phyloP scores from a whole-genome alignment of 176 grass and related monocot genomes.

The Bolboschoenus planiculmis region DNA sequence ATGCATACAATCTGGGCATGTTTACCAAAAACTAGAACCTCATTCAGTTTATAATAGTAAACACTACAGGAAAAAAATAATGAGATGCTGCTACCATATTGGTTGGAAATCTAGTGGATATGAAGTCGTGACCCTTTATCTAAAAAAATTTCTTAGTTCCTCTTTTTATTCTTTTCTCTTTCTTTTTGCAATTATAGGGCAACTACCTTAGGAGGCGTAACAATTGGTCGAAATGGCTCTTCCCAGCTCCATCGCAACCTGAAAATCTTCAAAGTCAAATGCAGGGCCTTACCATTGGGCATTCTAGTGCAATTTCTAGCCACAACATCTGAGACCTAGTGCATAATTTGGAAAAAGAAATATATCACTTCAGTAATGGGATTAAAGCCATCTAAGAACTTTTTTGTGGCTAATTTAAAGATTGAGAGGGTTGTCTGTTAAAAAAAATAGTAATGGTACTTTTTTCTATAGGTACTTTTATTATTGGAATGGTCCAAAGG shows the following conservation, averaged over 20 bases:
- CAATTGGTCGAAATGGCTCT: conserved; percentile 63
- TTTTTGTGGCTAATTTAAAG: neutral
- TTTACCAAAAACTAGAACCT: neutral
- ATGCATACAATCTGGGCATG: neutral
- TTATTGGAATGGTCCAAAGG: neutral
- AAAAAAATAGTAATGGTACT: neutral
- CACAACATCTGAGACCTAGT: neutral
- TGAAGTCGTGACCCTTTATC: neutral
- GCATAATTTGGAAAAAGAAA: neutral
- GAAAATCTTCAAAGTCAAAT: neutral
- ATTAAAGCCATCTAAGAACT: neutral
- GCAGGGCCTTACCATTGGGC: neutral
- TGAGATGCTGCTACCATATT: neutral
- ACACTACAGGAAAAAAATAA: neutral
- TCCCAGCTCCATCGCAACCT: conserved; percentile 32
- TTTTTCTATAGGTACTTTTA: neutral
- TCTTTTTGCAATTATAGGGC: conserved; percentile 33
- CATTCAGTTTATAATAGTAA: neutral
- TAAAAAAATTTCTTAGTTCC: neutral
- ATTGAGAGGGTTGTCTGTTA: neutral
- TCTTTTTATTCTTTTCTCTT: conserved; percentile 9
- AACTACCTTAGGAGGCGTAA: conserved; percentile 52
- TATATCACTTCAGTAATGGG: neutral
- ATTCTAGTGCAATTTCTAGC: neutral
- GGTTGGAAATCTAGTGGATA: neutral